Evolutionary conservation across 495 filamentous ascomycete genomes (phyloP).

Genomic region (Aspergillus indologenus): DNA sequence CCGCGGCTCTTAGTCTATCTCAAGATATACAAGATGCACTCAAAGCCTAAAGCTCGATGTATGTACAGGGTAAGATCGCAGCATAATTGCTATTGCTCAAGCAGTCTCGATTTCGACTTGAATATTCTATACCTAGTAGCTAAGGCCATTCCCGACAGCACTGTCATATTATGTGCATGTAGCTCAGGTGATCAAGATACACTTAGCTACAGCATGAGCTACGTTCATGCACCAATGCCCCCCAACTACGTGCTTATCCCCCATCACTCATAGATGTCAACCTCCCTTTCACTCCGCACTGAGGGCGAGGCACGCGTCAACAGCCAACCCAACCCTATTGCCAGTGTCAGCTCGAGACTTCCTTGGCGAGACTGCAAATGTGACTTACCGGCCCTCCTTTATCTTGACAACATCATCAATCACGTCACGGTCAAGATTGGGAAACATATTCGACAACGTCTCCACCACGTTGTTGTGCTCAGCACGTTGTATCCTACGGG

Average conservation of each 20-base stretch:
- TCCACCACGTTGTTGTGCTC: constrained; percentile 92
- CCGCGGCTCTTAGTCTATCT: too few relatives aligned
- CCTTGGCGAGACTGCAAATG: not conserved
- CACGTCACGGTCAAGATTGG: constrained; percentile 81
- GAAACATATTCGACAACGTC: constrained; percentile 89
- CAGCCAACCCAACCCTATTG: constrained; percentile 76
- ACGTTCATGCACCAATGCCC: not conserved
- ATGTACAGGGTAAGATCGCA: not conserved
- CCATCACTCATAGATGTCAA: not conserved
- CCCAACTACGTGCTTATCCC: not conserved
- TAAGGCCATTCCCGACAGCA: constrained; percentile 8
- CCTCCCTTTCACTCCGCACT: constrained; percentile 46
- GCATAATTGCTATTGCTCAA: not conserved
- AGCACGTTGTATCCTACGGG: constrained; percentile 73
- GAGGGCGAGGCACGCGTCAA: constrained; percentile 87
- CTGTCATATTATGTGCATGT: not conserved
- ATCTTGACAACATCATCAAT: constrained; percentile 91
- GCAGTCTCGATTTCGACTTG: not conserved
- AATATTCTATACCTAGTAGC: too few relatives aligned
- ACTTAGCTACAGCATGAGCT: not conserved
- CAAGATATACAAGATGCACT: not conserved
- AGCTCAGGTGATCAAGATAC: constrained; percentile 10
- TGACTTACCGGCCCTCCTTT: constrained; percentile 82
- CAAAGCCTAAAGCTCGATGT: not conserved
- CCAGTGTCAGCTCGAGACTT: constrained; percentile 17